Percentiles rank a stretch among this genome's conserved stretches.
Evolutionary conservation across 768 basidiomycete genomes (phyloP).

Genomic region (Hygrophorus pudorinus): DNA sequence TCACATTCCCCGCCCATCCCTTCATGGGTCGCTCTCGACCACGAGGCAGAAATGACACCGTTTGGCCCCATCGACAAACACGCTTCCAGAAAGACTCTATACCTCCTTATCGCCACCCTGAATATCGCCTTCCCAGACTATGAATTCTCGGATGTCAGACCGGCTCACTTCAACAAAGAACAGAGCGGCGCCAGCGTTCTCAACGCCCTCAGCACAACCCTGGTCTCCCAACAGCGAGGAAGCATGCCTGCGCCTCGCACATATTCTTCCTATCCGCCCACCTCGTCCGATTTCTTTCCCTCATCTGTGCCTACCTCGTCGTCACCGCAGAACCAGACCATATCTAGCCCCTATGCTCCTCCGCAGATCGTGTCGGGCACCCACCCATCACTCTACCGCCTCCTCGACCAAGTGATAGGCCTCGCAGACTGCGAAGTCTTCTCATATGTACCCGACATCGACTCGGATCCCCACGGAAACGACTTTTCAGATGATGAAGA

Average conservation of each 20-base stretch:
- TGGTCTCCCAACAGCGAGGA: slow-evolving; percentile 62
- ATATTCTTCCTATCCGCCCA: slow-evolving; percentile 81
- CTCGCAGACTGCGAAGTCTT: slow-evolving; percentile 92
- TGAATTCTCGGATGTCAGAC: slow-evolving; percentile 89
- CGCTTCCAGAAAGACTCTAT: slow-evolving; percentile 81
- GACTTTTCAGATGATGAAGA: slow-evolving; percentile 75
- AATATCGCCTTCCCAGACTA: slow-evolving; percentile 98
- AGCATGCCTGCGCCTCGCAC: slow-evolving; percentile 64
- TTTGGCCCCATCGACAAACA: slow-evolving; percentile 89
- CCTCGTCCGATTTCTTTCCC: slow-evolving; percentile 63
- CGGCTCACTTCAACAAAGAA: slow-evolving; percentile 84
- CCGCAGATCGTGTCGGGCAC: slow-evolving; percentile 72
- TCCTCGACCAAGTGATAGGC: slow-evolving; percentile 84
- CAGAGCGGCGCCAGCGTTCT: slow-evolving; percentile 72
- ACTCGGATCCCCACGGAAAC: slow-evolving; percentile 88
- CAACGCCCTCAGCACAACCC: slow-evolving; percentile 75
- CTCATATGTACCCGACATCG: slow-evolving; percentile 87
- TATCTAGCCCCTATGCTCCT: slow-evolving; percentile 57
- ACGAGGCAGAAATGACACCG: slow-evolving; percentile 68
- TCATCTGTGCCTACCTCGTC: slow-evolving; percentile 65
- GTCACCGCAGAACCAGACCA: slow-evolving; percentile 49
- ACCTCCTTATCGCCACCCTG: slow-evolving; percentile 91
- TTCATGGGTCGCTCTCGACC: slow-evolving; percentile 63
- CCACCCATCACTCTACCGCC: slow-evolving; percentile 80
- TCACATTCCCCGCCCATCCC: slow-evolving; percentile 80